Percentiles rank a stretch among this genome's conserved stretches.
phyloP scores from a whole-genome alignment of 2,329 filamentous ascomycete species.

The Ceratocystiopsis sp. region DNA sequence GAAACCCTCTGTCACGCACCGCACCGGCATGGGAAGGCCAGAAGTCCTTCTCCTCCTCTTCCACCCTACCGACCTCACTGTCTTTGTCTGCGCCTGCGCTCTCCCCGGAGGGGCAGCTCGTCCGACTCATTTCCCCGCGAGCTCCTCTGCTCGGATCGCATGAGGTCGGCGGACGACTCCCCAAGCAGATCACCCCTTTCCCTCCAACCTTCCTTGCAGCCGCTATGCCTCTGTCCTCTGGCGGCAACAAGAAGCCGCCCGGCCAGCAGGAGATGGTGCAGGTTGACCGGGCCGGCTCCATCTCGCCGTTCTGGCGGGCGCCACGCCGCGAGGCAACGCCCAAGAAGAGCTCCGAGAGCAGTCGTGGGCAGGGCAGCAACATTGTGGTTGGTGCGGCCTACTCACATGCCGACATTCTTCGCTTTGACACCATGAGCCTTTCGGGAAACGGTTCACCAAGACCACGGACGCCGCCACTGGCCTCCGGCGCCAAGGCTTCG shows the following conservation, averaged over 20 bases:
- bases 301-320: conserved; percentile 76
- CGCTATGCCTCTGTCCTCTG: conserved; percentile 47
- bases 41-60: no score
- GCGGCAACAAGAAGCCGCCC: conserved; percentile 51
- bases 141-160: no score
- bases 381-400: conserved; percentile 88
- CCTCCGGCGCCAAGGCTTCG: conserved; percentile 15
- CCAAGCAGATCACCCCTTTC: no score
- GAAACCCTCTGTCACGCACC: no score
- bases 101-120: no score
- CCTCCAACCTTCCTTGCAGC: no score
- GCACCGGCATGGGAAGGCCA: no score
- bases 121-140: no score
- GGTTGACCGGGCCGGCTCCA: conserved; percentile 50
- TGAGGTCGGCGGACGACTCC: no score
- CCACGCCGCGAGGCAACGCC: conserved; percentile 34
- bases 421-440: conserved; percentile 53
- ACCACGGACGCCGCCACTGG: conserved; percentile 61
- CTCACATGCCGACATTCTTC: conserved; percentile 88
- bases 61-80: no score
- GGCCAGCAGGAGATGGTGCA: conserved; percentile 83
- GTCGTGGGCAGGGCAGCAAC: conserved; percentile 27
- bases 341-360: conserved; percentile 29
- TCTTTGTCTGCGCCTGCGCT: no score
- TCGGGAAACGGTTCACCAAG: conserved; percentile 39